phyloP scores from a whole-genome alignment of 129 eudicot species.

The Deinandra increscens region DNA sequence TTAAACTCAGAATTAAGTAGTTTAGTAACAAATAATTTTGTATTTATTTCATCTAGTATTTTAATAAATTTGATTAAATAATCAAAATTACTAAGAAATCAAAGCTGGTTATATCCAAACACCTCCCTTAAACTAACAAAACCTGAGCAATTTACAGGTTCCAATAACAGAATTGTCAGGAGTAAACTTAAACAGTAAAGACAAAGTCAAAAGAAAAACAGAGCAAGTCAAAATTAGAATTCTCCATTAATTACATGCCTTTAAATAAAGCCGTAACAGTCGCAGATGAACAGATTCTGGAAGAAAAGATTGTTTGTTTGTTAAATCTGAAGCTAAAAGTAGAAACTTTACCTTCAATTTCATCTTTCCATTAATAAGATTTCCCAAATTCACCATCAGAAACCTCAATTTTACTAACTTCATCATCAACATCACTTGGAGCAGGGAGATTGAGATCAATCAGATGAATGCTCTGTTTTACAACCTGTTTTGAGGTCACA shows the following conservation, averaged over 20 bases:
- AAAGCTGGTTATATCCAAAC: not conserved
- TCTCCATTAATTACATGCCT: slow-evolving; percentile 36
- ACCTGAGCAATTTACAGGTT: not conserved
- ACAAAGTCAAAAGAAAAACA: not conserved
- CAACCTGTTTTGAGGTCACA: slow-evolving; percentile 31
- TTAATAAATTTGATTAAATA: too few relatives aligned
- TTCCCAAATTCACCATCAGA: slow-evolving; percentile 61
- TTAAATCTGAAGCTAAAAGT: slow-evolving; percentile 20
- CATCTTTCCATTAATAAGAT: slow-evolving; percentile 23
- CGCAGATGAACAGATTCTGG: slow-evolving; percentile 24
- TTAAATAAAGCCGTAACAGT: slow-evolving; percentile 26
- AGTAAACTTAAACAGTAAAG: slow-evolving; percentile 2
- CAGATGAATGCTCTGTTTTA: slow-evolving; percentile 30
- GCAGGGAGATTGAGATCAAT: slow-evolving; percentile 94
- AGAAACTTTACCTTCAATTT: slow-evolving; percentile 1
- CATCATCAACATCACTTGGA: slow-evolving; percentile 61
- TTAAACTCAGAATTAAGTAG: not conserved
- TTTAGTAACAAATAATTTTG: not conserved
- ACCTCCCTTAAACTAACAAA: not conserved
- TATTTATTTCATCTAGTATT: too few relatives aligned
- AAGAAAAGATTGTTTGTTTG: not conserved
- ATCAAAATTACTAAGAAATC: not conserved
- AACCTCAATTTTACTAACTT: slow-evolving; percentile 49
- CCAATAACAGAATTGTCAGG: not conserved
- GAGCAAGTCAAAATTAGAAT: slow-evolving; percentile 14